Percentiles rank a stretch among this genome's conserved stretches.
phyloP scores from a whole-genome alignment of 192 early-diverging fungal species.

The Coemansia sp. region DNA sequence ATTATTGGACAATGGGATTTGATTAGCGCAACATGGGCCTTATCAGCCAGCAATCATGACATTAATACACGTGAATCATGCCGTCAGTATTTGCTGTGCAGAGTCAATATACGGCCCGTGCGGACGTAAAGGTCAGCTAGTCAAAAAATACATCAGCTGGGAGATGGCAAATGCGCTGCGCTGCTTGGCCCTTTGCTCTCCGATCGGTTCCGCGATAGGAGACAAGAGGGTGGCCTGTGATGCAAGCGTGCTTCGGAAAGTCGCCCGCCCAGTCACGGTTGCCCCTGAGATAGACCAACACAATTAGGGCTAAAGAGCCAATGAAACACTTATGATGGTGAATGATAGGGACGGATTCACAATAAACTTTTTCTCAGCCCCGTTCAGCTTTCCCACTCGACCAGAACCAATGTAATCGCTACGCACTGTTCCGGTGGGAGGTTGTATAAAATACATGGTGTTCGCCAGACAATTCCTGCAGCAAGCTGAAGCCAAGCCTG shows the following conservation, averaged over 20 bases:
- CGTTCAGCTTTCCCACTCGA: background rate
- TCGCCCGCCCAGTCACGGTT: background rate
- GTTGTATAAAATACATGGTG: background rate
- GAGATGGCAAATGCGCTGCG: background rate
- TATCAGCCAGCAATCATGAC: background rate
- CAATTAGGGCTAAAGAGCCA: background rate
- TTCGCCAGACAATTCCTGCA: background rate
- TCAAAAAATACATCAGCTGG: background rate
- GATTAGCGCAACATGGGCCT: background rate
- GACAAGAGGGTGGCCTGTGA: background rate
- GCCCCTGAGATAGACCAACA: background rate
- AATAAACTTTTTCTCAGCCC: background rate
- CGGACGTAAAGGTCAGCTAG: background rate
- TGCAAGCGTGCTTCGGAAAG: background rate
- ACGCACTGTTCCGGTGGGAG: background rate
- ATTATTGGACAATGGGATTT: background rate
- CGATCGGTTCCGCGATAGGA: conserved; percentile 5
- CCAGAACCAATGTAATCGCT: conserved; percentile 1
- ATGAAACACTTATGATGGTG: background rate
- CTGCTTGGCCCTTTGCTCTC: conserved; percentile 5
- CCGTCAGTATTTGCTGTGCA: background rate
- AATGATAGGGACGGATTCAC: conserved; percentile 4
- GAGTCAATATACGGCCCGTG: background rate
- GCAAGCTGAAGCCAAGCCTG: background rate
- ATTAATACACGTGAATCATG: background rate